A percentile compares a stretch with the other conserved stretches of the same genome.
These are phyloP conservation scores for Ceratocystis alfenasii DNA, from an alignment of 2,329 filamentous ascomycete species.

Conservation along the genomic window DNA sequence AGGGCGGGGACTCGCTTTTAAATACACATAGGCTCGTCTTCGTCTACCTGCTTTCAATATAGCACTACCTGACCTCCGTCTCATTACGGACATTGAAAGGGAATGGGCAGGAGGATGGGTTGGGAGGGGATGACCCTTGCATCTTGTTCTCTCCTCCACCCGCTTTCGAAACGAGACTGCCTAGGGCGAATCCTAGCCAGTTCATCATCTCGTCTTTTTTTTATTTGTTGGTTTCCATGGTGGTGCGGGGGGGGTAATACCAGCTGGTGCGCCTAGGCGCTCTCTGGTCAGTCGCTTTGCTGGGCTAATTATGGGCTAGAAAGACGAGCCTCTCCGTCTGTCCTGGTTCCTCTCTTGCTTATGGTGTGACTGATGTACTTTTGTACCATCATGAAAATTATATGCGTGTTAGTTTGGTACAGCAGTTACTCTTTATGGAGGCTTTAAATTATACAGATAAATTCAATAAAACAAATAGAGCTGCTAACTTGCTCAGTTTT, in stretches of 20 bases:
- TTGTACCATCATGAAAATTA: not conserved
- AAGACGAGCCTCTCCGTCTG: too few relatives aligned
- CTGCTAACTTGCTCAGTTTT: not conserved
- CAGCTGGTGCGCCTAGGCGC: not conserved
- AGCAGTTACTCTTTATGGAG: slow-evolving; percentile 5
- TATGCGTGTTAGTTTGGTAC: not conserved
- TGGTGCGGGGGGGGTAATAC: not conserved
- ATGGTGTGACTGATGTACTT: not conserved
- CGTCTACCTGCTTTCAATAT: not conserved
- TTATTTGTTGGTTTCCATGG: not conserved
- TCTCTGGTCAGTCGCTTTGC: too few relatives aligned
- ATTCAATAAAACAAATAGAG: not conserved
- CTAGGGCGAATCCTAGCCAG: not conserved
- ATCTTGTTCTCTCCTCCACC: not conserved
- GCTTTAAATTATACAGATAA: not conserved
- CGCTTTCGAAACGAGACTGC: slow-evolving; percentile 10
- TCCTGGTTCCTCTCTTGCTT: too few relatives aligned
- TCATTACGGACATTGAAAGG: not conserved
- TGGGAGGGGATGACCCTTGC: not conserved
- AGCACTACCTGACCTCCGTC: not conserved
- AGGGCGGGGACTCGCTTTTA: not conserved
- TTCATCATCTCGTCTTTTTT: not conserved
- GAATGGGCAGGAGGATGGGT: not conserved
- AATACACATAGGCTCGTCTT: not conserved
- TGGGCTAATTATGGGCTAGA: too few relatives aligned